Conservation (phyloP, 192 early-diverging fungal genomes). For the Endogone sp. region DNA sequence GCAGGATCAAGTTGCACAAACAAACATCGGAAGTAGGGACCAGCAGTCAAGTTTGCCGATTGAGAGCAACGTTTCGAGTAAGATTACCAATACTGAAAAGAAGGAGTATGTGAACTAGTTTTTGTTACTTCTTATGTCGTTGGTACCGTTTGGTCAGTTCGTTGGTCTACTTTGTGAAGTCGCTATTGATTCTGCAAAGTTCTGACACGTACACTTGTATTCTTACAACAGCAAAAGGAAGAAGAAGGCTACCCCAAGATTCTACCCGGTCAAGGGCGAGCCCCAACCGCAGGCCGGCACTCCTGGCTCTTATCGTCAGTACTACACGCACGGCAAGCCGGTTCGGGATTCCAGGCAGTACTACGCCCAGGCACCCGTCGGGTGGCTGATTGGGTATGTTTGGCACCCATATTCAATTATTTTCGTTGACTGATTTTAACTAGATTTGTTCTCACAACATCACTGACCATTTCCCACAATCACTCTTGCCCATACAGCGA, state of each 20-base stretch:
- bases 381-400: slow-evolving; percentile 54
- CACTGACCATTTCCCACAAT: background rate
- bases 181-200: background rate
- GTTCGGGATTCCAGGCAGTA: slow-evolving; percentile 55
- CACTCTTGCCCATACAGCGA: slow-evolving; percentile 32
- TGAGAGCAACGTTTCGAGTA: background rate
- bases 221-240: slow-evolving; percentile 1
- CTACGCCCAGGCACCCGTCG: slow-evolving; percentile 65
- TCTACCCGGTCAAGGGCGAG: slow-evolving; percentile 46
- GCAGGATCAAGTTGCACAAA: slow-evolving; percentile 53
- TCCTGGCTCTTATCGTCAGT: slow-evolving; percentile 31
- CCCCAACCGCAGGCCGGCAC: slow-evolving; percentile 16
- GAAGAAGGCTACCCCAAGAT: slow-evolving; percentile 20
- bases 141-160: background rate
- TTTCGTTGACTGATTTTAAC: background rate
- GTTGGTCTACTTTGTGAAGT: too few relatives aligned
- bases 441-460: background rate
- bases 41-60: background rate
- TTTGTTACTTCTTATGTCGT: background rate
- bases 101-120: slow-evolving; percentile 8
- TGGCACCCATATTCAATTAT: background rate
- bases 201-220: background rate
- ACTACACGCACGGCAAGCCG: background rate
- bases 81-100: slow-evolving; percentile 30
- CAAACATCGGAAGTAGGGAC: background rate